Conservation (phyloP, 2,329 filamentous ascomycete species). For the Aspergillus sp. region DNA sequence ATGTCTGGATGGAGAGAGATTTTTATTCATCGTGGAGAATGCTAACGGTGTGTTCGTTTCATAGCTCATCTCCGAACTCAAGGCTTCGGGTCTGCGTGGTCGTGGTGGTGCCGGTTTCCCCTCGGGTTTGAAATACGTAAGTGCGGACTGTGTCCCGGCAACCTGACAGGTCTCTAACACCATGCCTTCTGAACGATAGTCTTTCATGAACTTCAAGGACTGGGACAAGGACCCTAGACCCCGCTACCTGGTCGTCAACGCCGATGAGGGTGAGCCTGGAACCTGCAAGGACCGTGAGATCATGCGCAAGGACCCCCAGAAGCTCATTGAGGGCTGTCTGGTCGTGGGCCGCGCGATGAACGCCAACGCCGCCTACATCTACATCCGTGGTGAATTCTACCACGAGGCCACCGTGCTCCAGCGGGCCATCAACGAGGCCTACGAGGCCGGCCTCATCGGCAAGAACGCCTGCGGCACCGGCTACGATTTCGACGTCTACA, state of each 20-base stretch:
- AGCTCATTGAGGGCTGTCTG: slow-evolving; percentile 95
- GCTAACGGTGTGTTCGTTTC: slow-evolving; percentile 20
- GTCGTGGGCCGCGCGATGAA: slow-evolving; percentile 98
- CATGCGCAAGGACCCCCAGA: slow-evolving; percentile 99
- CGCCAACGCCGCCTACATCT: slow-evolving; percentile 97
- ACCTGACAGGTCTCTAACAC: neutral
- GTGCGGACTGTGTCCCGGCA: slow-evolving; percentile 30
- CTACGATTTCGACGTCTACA: slow-evolving; percentile 96
- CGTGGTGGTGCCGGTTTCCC: slow-evolving; percentile 97
- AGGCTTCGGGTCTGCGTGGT: slow-evolving; percentile 91
- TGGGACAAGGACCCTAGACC: slow-evolving; percentile 98
- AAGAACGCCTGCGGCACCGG: slow-evolving; percentile 97
- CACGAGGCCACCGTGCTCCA: slow-evolving; percentile 92
- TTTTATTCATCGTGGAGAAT: slow-evolving; percentile 1
- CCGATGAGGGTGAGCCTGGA: slow-evolving; percentile 96
- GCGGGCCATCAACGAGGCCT: slow-evolving; percentile 95
- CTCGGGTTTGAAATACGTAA: slow-evolving; percentile 97
- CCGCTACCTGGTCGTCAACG: slow-evolving; percentile 95
- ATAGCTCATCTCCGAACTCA: slow-evolving; percentile 93
- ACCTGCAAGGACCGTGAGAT: slow-evolving; percentile 99
- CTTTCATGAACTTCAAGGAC: slow-evolving; percentile 99
- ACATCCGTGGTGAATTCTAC: slow-evolving; percentile 98
- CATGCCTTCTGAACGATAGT: slow-evolving; percentile 53
- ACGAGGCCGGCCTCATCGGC: slow-evolving; percentile 88
- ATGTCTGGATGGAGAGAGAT: neutral